phyloP scores from a whole-genome alignment of 805 yeast species.

The Starmerella stigmatis region DNA sequence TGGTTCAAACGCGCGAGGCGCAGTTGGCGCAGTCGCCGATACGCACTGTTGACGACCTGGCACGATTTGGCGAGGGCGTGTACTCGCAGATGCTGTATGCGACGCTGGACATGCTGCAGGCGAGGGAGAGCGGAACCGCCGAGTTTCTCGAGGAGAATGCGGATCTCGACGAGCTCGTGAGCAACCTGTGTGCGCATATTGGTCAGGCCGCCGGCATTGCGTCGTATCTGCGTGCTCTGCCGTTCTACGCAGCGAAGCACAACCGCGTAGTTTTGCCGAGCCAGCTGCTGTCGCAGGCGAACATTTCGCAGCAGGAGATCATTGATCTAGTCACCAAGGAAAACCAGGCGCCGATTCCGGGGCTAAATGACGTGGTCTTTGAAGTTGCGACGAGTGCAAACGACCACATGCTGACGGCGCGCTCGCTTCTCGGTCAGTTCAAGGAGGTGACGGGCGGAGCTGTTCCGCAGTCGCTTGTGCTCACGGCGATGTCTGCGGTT shows the following conservation, averaged over 20 bases:
- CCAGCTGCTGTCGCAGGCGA: slow-evolving; percentile 44
- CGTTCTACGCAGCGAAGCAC: slow-evolving; percentile 44
- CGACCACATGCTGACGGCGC: slow-evolving; percentile 65
- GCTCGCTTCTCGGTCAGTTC: slow-evolving; percentile 40
- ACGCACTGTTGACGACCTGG: slow-evolving; percentile 44
- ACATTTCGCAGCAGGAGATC: slow-evolving; percentile 54
- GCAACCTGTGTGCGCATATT: slow-evolving; percentile 63
- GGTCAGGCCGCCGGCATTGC: slow-evolving; percentile 75
- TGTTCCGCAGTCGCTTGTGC: slow-evolving; percentile 46
- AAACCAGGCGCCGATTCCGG: slow-evolving; percentile 22
- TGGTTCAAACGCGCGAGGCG: slow-evolving; percentile 48
- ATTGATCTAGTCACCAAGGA: slow-evolving; percentile 35
- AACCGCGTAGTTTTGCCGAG: slow-evolving; percentile 52
- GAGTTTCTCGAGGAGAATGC: slow-evolving; percentile 40
- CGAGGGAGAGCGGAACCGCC: slow-evolving; percentile 49
- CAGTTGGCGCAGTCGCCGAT: slow-evolving; percentile 42
- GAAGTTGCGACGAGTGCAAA: slow-evolving; percentile 67
- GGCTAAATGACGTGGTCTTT: slow-evolving; percentile 43
- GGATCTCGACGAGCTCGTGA: slow-evolving; percentile 36
- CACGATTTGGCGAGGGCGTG: slow-evolving; percentile 72
- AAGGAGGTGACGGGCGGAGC: slow-evolving; percentile 34
- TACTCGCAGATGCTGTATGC: slow-evolving; percentile 60
- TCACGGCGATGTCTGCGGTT: slow-evolving; percentile 57
- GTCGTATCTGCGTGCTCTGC: slow-evolving; percentile 48
- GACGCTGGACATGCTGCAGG: slow-evolving; percentile 35